Evolutionary conservation across 169 alveolate genomes (phyloP), one percentile per base, ranked within the genome.

Genomic region (Eimeria maxima): DNA sequence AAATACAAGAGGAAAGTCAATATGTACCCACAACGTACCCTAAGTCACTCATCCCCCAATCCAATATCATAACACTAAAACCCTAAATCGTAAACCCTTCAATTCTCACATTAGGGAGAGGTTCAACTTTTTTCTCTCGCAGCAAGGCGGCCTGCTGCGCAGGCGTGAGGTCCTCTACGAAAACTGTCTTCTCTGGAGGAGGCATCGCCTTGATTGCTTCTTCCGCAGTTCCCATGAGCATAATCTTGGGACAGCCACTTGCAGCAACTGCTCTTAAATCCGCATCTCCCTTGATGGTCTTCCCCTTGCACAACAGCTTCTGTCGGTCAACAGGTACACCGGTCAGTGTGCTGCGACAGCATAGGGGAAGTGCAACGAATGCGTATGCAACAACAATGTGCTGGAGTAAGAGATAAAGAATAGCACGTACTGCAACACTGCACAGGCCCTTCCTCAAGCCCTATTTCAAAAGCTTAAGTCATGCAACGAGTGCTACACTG

Each of bases 221-320:
- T 81, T 98, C 99, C 10, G 99, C 98, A 4, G 99, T 98, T 22
- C 99, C 99, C 95, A 99, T 98, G 94, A 99, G 97, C 98, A 98
- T 98, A 33, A 99, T 93, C 86, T 80, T 93, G n/a, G 80, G 84
- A 65, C 84, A 87, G 42, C 83, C 94, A 11, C 83, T 38, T 42
- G 94, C 97, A 97, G 98, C 98, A 55, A 97, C 86, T 18, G 97
- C 92, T 16, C 96, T 69, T 45, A 98, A 89, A 92, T 98, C 99
- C 14, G 97, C 95, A 57, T 97, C 98, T 84, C 97, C 98, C 95
- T 98, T 97, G 60, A 98, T 45, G 42, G 98, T 93, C 13, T 80
- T 93, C 74, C 99, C 99, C 81, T 98, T 98, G 84, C 97, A 97
- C 99, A 98, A 97, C 53, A 99, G 95, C 96, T 99, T 99, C 96